Base-by-base conservation (phyloP, 2,329 filamentous ascomycete species). In the Teratosphaeriaceae sp. region DNA sequence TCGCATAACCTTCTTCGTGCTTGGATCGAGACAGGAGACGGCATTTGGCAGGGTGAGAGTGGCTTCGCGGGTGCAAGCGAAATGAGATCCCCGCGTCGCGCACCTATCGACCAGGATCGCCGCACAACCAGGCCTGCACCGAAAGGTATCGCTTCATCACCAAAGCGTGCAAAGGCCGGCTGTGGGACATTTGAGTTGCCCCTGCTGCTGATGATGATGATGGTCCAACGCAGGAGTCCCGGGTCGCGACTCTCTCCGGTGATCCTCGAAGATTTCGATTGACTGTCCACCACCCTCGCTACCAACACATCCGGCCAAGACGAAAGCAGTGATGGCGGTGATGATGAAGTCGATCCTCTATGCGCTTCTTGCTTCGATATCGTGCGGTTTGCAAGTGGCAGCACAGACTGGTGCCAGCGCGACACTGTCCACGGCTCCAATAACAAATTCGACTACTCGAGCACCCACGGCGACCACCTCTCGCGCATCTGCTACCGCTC, bases 401-500 rank as follows among this genome's bases (percentile, higher is more conserved):
- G 45, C 45, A 21, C 45, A 44, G 23, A 47, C 45, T 2, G 37
- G 12, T 15, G 45, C 37, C 42, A 50, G 21, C 31, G 46, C 45
- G 37, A 44, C 30, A 33, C 20, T 41, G 24, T 20, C 44, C 44
- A 53, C 42, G 62, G 70, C 23, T 63, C 73, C 41, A 66, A 69
- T 24, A 72, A 72, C 38, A 72, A 78, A 52, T 22, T 38, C 38
- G 7, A 42, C 34, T 2, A 33, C 12, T 18, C 15, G 18, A 11
- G 35, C 44, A 24, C 26, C 40, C 2, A 43, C 44, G 12, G 16
- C 19, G 23, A 45, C 46, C 13, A 29, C 34, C 34, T 53, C 70
- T 16, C 66, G 65, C 5, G 54, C 64, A 1, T 65, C 70, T 1
- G 58, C 65, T 18, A 62, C 68, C 1, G 66, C 71, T 35, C 78